phyloP scores from a whole-genome alignment of 495 filamentous ascomycete species.

The Penicillium soppii region DNA sequence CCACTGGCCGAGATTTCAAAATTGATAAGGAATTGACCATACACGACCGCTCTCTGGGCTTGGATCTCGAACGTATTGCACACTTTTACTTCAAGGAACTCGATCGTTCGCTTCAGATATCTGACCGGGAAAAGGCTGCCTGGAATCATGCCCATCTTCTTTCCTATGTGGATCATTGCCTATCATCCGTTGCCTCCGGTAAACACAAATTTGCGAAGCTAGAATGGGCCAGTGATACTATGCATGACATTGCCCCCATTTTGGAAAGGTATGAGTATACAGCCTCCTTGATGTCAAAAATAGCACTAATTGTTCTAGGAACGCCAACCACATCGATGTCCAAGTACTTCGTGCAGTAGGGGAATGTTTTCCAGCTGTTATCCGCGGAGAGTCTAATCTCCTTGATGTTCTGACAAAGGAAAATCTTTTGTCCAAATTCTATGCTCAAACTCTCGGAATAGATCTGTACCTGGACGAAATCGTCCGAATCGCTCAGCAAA shows the following conservation, averaged over 20 bases:
- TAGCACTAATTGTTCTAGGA: slow-evolving; percentile 9
- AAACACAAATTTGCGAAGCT: slow-evolving; percentile 13
- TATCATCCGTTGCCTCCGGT: slow-evolving; percentile 9
- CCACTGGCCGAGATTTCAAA: not conserved
- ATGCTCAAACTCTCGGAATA: slow-evolving; percentile 23
- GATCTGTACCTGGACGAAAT: slow-evolving; percentile 16
- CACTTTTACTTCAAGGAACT: slow-evolving; percentile 23
- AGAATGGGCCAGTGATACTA: slow-evolving; percentile 37
- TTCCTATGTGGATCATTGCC: slow-evolving; percentile 14
- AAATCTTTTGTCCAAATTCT: slow-evolving; percentile 39
- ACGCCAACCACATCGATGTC: slow-evolving; percentile 20
- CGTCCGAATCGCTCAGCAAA: slow-evolving; percentile 24
- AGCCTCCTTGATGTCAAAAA: not conserved
- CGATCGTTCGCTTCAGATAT: not conserved
- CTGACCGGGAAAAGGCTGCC: not conserved
- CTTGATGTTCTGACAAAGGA: slow-evolving; percentile 43
- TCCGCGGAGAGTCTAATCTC: slow-evolving; percentile 38
- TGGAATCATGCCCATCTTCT: slow-evolving; percentile 14
- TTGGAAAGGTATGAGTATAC: slow-evolving; percentile 18
- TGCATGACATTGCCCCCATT: slow-evolving; percentile 30
- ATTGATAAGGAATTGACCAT: not conserved
- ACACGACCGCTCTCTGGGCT: not conserved
- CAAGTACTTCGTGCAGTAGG: slow-evolving; percentile 29
- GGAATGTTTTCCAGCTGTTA: slow-evolving; percentile 32
- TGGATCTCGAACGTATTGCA: slow-evolving; percentile 19